A percentile compares a stretch with the other conserved stretches of the same genome.
These are phyloP conservation scores for Candida maesae DNA, from an alignment of 805 yeast species.

Conservation along the genomic window DNA sequence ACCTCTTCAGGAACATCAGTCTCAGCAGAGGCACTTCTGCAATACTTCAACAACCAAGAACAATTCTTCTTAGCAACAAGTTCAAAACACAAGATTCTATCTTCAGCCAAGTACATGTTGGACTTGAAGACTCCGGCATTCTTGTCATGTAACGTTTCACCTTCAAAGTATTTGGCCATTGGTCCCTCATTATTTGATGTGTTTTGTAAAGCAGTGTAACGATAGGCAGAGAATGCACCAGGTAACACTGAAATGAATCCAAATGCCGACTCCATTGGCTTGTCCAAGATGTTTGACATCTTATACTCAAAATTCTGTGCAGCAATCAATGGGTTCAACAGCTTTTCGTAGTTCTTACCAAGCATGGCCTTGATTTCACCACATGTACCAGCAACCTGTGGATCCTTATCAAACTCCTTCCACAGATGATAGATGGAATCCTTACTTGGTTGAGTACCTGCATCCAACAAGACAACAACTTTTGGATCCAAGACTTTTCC, in stretches of 20 bases:
- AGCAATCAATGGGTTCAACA: conserved; percentile 86
- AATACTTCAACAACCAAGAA: conserved; percentile 79
- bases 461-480: conserved; percentile 81
- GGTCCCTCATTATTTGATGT: conserved; percentile 76
- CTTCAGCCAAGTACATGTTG: conserved; percentile 97
- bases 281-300: conserved; percentile 90
- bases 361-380: conserved; percentile 90
- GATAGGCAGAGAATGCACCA: conserved; percentile 94
- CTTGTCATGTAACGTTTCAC: conserved; percentile 70
- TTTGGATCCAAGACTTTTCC: conserved; percentile 78
- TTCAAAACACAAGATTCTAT: conserved; percentile 92
- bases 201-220: conserved; percentile 74
- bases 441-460: conserved; percentile 88
- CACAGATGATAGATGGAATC: conserved; percentile 86
- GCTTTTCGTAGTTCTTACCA: conserved; percentile 52
- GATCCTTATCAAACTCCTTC: conserved; percentile 73
- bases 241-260: conserved; percentile 95
- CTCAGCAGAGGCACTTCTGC: conserved; percentile 83
- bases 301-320: conserved; percentile 97
- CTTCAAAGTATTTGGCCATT: conserved; percentile 83
- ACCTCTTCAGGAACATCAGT: conserved; percentile 93
- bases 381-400: conserved; percentile 94
- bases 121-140: conserved; percentile 84
- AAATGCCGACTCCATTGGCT: conserved; percentile 92
- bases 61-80: conserved; percentile 77